phyloP scores from a whole-genome alignment of 345 rosid species.

The Luvunga scandens region DNA sequence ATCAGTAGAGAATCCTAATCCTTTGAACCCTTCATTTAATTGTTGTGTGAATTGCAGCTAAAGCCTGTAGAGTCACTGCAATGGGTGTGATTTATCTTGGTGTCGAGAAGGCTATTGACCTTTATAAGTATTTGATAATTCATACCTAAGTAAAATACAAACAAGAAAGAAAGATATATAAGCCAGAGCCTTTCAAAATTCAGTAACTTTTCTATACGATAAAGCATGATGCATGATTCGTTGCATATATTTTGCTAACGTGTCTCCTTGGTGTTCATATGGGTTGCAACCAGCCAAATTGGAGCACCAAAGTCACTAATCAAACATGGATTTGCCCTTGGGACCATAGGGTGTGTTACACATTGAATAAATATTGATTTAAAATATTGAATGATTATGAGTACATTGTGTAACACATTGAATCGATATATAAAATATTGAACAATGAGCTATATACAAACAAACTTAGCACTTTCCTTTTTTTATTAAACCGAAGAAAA shows the following conservation, averaged over 20 bases:
- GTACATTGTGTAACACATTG: background rate
- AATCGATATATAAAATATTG: slow-evolving; percentile 5
- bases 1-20: too few species aligned
- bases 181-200: background rate
- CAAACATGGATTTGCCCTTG: background rate
- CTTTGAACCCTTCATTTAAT: background rate
- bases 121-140: background rate
- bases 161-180: background rate
- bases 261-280: slow-evolving; percentile 22
- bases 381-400: too few species aligned
- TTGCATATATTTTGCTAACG: background rate
- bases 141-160: slow-evolving; percentile 4
- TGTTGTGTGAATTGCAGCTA: background rate
- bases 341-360: too few species aligned
- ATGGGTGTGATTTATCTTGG: slow-evolving; percentile 23
- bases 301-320: slow-evolving; percentile 18
- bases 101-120: slow-evolving; percentile 10
- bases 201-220: slow-evolving; percentile 2
- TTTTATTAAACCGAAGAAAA: slow-evolving; percentile 21
- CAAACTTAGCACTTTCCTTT: slow-evolving; percentile 31
- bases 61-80: background rate
- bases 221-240: background rate
- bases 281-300: slow-evolving; percentile 15
- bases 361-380: too few species aligned
- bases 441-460: slow-evolving; percentile 13